Evolutionary conservation across 768 basidiomycete genomes (phyloP).

Genomic region (Tulasnella sp.): DNA sequence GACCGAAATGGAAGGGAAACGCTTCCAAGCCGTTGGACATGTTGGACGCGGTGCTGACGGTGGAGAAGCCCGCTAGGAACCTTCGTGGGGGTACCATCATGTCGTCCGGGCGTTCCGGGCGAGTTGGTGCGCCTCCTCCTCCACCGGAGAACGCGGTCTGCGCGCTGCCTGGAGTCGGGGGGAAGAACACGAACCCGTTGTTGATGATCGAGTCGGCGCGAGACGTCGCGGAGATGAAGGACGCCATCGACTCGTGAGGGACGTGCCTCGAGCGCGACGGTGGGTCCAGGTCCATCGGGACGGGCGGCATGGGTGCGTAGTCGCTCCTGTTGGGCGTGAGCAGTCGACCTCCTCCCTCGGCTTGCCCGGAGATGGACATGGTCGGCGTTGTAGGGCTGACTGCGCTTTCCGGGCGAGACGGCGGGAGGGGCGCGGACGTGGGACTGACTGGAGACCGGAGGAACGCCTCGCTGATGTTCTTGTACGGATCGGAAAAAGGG

Average conservation of each 20-base stretch:
- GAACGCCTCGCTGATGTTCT: background rate
- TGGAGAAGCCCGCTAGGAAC: background rate
- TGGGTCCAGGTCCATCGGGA: background rate
- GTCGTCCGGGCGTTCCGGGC: no score
- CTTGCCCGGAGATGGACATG: background rate
- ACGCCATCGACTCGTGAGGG: constrained; percentile 9
- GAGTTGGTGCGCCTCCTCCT: no score
- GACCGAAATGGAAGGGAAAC: constrained; percentile 15
- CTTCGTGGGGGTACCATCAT: background rate
- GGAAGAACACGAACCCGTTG: constrained; percentile 64
- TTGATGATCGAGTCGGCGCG: constrained; percentile 11
- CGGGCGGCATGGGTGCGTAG: background rate
- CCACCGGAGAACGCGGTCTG: constrained; percentile 27
- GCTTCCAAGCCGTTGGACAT: constrained; percentile 13
- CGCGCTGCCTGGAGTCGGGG: constrained; percentile 76
- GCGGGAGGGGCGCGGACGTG: constrained; percentile 3
- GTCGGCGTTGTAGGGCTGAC: background rate
- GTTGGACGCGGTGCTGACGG: background rate
- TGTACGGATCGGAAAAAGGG: constrained; percentile 2
- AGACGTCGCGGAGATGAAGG: constrained; percentile 4
- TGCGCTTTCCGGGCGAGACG: background rate
- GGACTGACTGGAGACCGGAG: background rate
- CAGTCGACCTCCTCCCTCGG: background rate
- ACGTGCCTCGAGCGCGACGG: background rate
- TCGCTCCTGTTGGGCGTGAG: background rate